Base-by-base conservation (phyloP, 2,329 filamentous ascomycete species). In the Fusarium phyllophilum region DNA sequence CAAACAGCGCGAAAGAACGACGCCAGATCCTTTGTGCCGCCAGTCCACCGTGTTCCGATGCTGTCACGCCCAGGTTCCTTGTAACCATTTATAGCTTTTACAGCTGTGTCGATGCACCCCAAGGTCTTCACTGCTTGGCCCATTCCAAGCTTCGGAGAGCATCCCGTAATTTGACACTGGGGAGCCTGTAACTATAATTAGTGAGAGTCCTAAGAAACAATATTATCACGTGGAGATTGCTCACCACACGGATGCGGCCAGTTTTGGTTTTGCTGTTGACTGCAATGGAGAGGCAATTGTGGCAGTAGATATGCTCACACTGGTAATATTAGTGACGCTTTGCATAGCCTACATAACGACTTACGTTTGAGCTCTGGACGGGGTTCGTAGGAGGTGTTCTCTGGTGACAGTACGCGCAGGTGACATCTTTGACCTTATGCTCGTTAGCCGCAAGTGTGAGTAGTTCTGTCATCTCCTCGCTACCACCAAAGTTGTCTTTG, bases 271-370 rank as follows among this genome's bases (percentile, higher is more conserved):
- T 4, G 20, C 22, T 2, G 2, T 14, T 34, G 13, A 59, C 2
- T 13, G 34, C 29, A 6, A 29, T 33, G 3, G 24, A 2, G 5
- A 81, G 45, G 41, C 82, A 84, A 0, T 8, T 6, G 0, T 5
- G 3, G 61, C 83, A 84, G 41, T 79, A 82, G 3, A 79, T 29
- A 52, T 85, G 83, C 0, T 69, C 63, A 34, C 83, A 84, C 82
- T 83, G 17, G 22, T 4, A 17, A 33, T 3, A 18, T 78, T 41
- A 81, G 72, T 29, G 4, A 15, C 9, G 9, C 13, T 20, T 8
- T 2, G 18, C 6, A 36, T 17, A 0, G 3, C 8, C 3, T 12
- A 29, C 8, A 6, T 11, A 10, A 10, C 9, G 4, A 68, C 76
- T 55, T 54, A 79, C 76, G 18, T 41, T 31, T 1, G 5, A 26